These are phyloP conservation scores for Aspergillus floridensis DNA, from an alignment of 2,329 filamentous ascomycete species.

Conservation along the genomic window DNA sequence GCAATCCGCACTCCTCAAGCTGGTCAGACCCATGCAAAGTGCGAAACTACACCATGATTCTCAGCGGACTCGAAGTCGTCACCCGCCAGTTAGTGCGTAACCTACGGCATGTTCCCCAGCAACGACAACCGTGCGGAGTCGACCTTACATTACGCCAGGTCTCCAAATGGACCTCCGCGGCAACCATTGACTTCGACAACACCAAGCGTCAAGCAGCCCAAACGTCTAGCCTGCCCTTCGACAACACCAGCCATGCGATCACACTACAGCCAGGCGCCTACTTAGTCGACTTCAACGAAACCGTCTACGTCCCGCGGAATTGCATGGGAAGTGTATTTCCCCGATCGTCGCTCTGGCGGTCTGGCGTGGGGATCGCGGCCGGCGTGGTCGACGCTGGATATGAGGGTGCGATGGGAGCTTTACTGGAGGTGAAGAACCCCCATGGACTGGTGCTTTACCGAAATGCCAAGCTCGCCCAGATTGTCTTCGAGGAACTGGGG, in stretches of 20 bases:
- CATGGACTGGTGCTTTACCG: conserved; percentile 33
- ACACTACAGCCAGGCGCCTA: conserved; percentile 34
- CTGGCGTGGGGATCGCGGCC: conserved; percentile 36
- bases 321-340: conserved; percentile 42
- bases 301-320: conserved; percentile 37
- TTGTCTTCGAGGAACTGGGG: conserved; percentile 41
- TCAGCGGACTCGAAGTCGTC: conserved; percentile 8
- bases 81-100: conserved; percentile 8
- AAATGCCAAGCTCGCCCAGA: conserved; percentile 41
- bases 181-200: conserved; percentile 33
- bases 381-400: conserved; percentile 47
- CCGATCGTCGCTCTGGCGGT: conserved; percentile 42
- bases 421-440: conserved; percentile 40
- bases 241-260: conserved; percentile 12
- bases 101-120: conserved; percentile 16
- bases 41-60: conserved; percentile 1
- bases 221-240: conserved; percentile 19
- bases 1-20: neutral
- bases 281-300: conserved; percentile 39
- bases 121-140: conserved; percentile 32
- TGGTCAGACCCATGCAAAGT: neutral
- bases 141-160: conserved; percentile 30
- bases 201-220: conserved; percentile 19
- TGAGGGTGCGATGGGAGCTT: conserved; percentile 39
- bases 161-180: conserved; percentile 28